Conservation (phyloP, 257 asterid genomes). For the Jacaranda mimosifolia region DNA sequence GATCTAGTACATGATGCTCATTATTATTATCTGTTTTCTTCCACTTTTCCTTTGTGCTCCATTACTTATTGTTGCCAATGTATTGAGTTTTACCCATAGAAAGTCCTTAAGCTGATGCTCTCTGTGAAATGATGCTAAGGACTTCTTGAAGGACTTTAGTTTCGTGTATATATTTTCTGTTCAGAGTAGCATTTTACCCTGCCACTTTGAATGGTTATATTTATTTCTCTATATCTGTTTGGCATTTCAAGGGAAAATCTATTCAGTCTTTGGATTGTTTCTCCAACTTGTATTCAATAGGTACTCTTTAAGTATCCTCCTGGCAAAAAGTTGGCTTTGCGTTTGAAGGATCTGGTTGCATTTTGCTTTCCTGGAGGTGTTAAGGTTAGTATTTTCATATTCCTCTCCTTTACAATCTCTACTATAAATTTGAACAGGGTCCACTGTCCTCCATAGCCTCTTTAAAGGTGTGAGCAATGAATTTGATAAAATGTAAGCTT, state of each 20-base stretch:
- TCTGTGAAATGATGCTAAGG: not conserved
- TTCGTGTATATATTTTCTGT: not conserved
- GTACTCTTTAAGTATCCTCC: slow-evolving; percentile 89
- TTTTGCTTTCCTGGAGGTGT: slow-evolving; percentile 95
- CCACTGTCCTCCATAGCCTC: not conserved
- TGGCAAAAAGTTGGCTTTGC: slow-evolving; percentile 69
- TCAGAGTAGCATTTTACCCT: slow-evolving; percentile 1
- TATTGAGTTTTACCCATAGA: not conserved
- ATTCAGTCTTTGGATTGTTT: slow-evolving; percentile 9
- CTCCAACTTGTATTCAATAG: slow-evolving; percentile 47
- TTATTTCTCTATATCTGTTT: not conserved
- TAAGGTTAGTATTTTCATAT: slow-evolving; percentile 57
- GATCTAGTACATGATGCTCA: too few species aligned
- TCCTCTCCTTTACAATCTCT: not conserved
- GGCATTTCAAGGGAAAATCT: not conserved
- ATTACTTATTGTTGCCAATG: not conserved
- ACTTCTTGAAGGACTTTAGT: not conserved
- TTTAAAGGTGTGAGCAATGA: not conserved
- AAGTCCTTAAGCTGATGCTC: not conserved
- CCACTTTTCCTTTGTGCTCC: not conserved
- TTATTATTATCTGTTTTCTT: too few species aligned
- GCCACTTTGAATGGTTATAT: not conserved
- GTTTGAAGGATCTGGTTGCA: slow-evolving; percentile 78
- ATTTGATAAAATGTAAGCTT: not conserved
- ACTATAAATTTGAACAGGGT: not conserved